Evolutionary conservation across 1,139 yeast genomes (phyloP).

Genomic region (Geotrichum restrictum): DNA sequence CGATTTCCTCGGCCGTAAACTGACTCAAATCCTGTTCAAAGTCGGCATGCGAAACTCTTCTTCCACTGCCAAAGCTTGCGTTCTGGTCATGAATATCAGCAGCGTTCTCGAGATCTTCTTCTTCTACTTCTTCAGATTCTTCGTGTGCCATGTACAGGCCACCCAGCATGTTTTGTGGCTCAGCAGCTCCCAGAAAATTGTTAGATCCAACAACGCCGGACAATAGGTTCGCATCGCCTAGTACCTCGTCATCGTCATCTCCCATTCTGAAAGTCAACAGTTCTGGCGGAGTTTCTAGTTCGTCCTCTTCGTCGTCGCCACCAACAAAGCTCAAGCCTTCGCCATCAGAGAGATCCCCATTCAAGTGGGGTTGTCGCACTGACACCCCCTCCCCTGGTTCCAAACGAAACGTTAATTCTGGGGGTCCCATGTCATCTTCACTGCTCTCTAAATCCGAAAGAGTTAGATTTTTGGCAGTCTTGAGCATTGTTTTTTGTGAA

Average conservation of each 20-base stretch:
- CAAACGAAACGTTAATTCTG: slow-evolving; percentile 14
- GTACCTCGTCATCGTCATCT: background rate
- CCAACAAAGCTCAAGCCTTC: background rate
- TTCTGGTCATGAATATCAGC: background rate
- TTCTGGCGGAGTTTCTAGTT: slow-evolving; percentile 17
- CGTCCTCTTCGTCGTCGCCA: slow-evolving; percentile 3
- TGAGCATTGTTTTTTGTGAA: slow-evolving; percentile 10
- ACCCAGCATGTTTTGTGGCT: slow-evolving; percentile 7
- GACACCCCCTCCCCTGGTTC: slow-evolving; percentile 19
- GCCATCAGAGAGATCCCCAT: background rate
- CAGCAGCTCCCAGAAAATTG: background rate
- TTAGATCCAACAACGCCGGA: background rate
- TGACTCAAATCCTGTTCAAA: slow-evolving; percentile 2
- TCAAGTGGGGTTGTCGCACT: background rate
- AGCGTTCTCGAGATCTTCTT: background rate
- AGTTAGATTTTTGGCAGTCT: slow-evolving; percentile 12
- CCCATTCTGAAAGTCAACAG: slow-evolving; percentile 6
- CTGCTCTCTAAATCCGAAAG: slow-evolving; percentile 18
- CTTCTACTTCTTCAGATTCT: background rate
- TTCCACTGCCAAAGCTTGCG: background rate
- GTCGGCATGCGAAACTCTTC: background rate
- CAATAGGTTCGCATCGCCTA: too few species aligned
- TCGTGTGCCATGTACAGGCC: background rate
- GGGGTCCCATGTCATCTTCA: slow-evolving; percentile 15
- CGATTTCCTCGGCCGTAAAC: slow-evolving; percentile 17